Percentiles rank a stretch among this genome's conserved stretches.
These are phyloP conservation scores for Phytophthora constricta DNA, from an alignment of 352 stramenopile species.

Conservation along the genomic window DNA sequence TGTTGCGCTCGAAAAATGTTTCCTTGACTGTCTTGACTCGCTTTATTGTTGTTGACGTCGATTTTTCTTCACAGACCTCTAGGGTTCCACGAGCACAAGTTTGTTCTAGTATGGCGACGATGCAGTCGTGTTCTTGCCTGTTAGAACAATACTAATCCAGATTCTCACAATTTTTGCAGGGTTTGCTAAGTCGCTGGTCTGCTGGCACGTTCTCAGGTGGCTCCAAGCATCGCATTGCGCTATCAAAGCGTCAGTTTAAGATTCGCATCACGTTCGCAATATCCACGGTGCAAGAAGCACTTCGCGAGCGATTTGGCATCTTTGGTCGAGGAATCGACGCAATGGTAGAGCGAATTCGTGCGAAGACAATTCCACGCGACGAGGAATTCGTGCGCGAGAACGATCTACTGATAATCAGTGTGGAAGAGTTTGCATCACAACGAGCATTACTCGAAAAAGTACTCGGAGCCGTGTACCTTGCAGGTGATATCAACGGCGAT, in stretches of 20 bases:
- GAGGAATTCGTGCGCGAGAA: constrained; percentile 71
- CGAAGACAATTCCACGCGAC: constrained; percentile 42
- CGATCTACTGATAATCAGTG: constrained; percentile 60
- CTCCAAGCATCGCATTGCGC: constrained; percentile 62
- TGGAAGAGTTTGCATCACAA: constrained; percentile 67
- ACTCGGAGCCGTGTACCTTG: constrained; percentile 71
- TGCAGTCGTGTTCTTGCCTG: not conserved
- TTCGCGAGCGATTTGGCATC: constrained; percentile 67
- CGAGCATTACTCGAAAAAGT: constrained; percentile 69
- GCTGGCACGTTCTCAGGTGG: constrained; percentile 57
- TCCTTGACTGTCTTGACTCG: constrained; percentile 32
- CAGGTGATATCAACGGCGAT: constrained; percentile 72
- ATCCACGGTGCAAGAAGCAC: constrained; percentile 58
- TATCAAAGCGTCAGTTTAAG: constrained; percentile 65
- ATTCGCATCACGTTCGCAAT: constrained; percentile 58
- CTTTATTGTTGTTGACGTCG: constrained; percentile 12
- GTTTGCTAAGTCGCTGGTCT: constrained; percentile 70
- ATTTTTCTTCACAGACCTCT: constrained; percentile 39
- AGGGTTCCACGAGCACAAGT: constrained; percentile 80
- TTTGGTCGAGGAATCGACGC: constrained; percentile 65
- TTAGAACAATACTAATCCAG: constrained; percentile 1
- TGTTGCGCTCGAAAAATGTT: not conserved
- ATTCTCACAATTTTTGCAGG: constrained; percentile 16
- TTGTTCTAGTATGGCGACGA: constrained; percentile 52
- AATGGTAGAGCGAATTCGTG: constrained; percentile 49